Evolutionary conservation across 192 early-diverging fungal genomes (phyloP), one percentile per base, ranked within the genome.

Genomic region (Umbelopsis sp.): DNA sequence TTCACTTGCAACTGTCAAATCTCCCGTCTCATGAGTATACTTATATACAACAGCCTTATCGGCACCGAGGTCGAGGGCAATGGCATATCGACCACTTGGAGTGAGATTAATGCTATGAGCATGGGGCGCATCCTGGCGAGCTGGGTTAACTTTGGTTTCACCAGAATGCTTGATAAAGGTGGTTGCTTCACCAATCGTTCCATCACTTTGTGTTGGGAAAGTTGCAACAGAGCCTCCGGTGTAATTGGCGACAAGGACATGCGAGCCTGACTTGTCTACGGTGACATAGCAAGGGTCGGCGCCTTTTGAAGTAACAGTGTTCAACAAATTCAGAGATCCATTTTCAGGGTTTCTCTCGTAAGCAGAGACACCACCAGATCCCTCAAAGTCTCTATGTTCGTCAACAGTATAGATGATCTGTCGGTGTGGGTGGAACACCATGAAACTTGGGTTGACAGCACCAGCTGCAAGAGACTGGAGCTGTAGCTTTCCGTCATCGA

Each of bases 181-280:
- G 3, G 20, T 25, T 0, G 56, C 34, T 5, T 36, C 43, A 22
- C 69, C 68, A 12, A 80, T 8, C 41, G 14, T 51, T 47, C 74
- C 74, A 21, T 54, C 36, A 8, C 14, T 9, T 25, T 54, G 21
- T 24, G 76, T 53, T 1, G 75, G 74, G 31, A 71, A 71, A 10
- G 65, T 50, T 0, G 50, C 34, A 2, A 67, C 69, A 10, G 71
- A 73, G 1, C 79, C 79, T 24, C 79, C 72, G 26, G 25, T 68
- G 26, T 80, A 80, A 51, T 80, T 80, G 51, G 74, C 75, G 0
- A 74, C 72, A 32, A 80, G 51, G 1, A 73, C 31, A 49, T 80
- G 31, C 14, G 51, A 47, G 2, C 71, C 68, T 2, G 56, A 43
- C 6, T 54, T 62, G 53, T 78, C 77, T 17, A 73, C 44, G 11